phyloP scores from a whole-genome alignment of 208 protist genomes.

The Trypanosoma lewisi region DNA sequence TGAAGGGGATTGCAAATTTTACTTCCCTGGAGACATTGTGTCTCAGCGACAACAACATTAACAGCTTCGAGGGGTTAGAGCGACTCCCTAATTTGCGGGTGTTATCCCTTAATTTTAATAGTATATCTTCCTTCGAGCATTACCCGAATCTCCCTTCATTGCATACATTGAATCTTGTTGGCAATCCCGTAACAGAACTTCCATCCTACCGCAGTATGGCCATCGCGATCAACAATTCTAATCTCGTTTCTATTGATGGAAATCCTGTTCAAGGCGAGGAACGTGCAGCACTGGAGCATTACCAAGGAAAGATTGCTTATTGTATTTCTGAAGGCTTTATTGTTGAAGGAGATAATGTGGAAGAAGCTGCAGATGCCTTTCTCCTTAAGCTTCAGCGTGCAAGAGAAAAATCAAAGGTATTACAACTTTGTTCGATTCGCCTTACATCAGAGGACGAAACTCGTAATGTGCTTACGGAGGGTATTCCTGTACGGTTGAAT shows the following conservation, averaged over 20 bases:
- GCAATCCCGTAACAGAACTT: constrained; percentile 86
- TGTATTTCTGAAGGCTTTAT: constrained; percentile 91
- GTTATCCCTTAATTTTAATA: constrained; percentile 93
- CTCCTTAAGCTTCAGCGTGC: constrained; percentile 84
- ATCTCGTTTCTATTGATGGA: constrained; percentile 86
- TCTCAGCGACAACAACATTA: constrained; percentile 91
- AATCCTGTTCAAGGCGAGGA: constrained; percentile 85
- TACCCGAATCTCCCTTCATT: constrained; percentile 84
- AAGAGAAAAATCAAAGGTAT: constrained; percentile 54
- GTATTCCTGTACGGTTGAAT: constrained; percentile 70
- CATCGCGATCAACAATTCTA: constrained; percentile 77
- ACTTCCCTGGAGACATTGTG: constrained; percentile 85
- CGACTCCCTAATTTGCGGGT: constrained; percentile 87
- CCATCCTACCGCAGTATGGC: constrained; percentile 90
- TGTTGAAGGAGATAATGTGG: constrained; percentile 82
- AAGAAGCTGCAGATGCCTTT: constrained; percentile 80
- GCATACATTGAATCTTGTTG: constrained; percentile 90
- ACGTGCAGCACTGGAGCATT: constrained; percentile 80
- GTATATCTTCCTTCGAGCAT: constrained; percentile 84
- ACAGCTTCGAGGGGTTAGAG: constrained; percentile 86
- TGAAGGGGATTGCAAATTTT: constrained; percentile 80
- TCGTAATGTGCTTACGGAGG: constrained; percentile 70
- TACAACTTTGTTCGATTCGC: constrained; percentile 87
- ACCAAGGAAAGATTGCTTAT: constrained; percentile 87
- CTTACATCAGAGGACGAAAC: constrained; percentile 60